Evolutionary conservation across 345 rosid genomes (phyloP), one percentile per base, ranked within the genome.

Genomic region (Melaleuca quinquenervia): DNA sequence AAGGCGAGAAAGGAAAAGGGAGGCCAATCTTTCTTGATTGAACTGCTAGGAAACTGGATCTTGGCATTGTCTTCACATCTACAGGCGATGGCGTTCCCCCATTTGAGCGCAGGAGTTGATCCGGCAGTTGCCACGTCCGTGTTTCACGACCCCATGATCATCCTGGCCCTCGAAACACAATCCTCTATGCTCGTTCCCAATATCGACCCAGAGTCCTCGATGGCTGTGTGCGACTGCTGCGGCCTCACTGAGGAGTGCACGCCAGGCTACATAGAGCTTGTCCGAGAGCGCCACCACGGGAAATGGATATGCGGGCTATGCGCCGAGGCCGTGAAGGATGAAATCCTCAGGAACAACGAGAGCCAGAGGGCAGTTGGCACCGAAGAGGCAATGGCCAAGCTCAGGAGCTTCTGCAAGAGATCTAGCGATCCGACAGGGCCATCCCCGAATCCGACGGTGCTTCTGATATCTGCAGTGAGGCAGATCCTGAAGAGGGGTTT

Each of bases 161-260:
- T 70, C 8, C 13, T 70, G 24, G 48, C 78, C 78, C 26, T 70
- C 48, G 78, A 2, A 36, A 70, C 78, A 41, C 24, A 70, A 21
- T 10, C 45, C 10, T 32, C 78, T 41, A 0, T 36, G 78, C 13
- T 36, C 48, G 24, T 70, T 70, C 3, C 78, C 48, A 32, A 70
- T 36, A 70, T 18, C 10, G 48, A 8, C 12, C 14, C 48, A 0
- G 78, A 36, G 78, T 36, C 78, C 48, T 70, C 78, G 24, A 1
- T 84, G 1, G 91, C 86, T 7, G 82, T 85, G 21, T 89, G 91
- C 51, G 92, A 89, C 80, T 89, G 92, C 82, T 88, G 93, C 18
- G 89, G 90, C 52, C 89, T 91, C 54, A 75, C 85, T 0, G 93
- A 91, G 80, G 93, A 91, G 87, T 91, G 90, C 88, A 91, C 93